Evolutionary conservation across 177 flowering plant genomes (phyloP).

Genomic region (Tripterygium wilfordii): DNA sequence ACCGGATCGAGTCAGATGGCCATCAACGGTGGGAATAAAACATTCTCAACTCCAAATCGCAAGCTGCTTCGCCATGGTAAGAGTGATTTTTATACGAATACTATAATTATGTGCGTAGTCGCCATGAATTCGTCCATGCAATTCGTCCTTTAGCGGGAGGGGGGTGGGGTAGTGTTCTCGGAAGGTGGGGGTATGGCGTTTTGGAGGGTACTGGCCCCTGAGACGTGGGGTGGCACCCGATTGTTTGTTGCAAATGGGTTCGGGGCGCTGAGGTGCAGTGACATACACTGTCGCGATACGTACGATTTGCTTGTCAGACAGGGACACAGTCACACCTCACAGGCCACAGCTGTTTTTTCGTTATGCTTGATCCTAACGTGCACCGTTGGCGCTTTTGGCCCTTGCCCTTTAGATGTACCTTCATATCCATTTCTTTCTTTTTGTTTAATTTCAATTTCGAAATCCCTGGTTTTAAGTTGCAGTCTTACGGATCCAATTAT

Average conservation of each 20-base stretch:
- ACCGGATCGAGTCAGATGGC: not conserved
- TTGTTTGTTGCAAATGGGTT: constrained; percentile 3
- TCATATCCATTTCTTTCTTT: not conserved
- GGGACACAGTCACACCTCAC: too few relatives aligned
- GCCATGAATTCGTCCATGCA: too few relatives aligned
- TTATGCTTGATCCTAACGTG: constrained; percentile 12
- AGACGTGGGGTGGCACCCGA: not conserved
- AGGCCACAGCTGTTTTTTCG: constrained; percentile 3
- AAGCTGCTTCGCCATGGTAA: constrained; percentile 33
- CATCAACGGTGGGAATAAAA: not conserved
- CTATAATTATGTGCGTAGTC: too few relatives aligned
- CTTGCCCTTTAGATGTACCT: too few relatives aligned
- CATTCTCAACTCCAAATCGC: constrained; percentile 15
- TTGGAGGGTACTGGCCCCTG: not conserved
- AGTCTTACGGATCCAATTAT: too few relatives aligned
- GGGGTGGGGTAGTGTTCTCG: not conserved
- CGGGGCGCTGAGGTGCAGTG: not conserved
- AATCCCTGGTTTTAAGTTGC: too few relatives aligned
- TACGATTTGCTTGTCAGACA: constrained; percentile 6
- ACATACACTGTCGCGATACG: not conserved
- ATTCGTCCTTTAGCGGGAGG: not conserved
- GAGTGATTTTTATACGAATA: not conserved
- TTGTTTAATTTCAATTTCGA: too few relatives aligned
- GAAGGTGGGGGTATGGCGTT: too few relatives aligned
- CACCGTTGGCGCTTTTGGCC: constrained; percentile 9